Conservation (phyloP, 1,284 basidiomycete genomes). For the Ceratobasidium sp. region DNA sequence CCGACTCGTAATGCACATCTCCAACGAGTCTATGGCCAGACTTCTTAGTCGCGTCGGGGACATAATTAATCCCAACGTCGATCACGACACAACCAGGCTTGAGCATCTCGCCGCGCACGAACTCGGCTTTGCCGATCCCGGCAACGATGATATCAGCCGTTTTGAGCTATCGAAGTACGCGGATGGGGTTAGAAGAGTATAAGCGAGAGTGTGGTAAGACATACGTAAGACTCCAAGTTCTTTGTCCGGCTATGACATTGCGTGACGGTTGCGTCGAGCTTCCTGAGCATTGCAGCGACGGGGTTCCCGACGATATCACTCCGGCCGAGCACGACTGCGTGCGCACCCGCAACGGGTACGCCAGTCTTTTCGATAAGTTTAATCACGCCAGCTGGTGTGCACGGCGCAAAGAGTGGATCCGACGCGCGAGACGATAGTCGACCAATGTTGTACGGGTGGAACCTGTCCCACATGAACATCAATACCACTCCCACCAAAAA, state of each 20-base stretch:
- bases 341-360: constrained; percentile 79
- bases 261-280: constrained; percentile 95
- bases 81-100: constrained; percentile 95
- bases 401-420: constrained; percentile 92
- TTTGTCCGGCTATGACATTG: constrained; percentile 95
- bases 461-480: constrained; percentile 64
- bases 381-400: constrained; percentile 96
- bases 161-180: constrained; percentile 69
- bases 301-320: constrained; percentile 99
- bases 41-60: constrained; percentile 93
- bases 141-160: constrained; percentile 93
- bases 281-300: constrained; percentile 90
- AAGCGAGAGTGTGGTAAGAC: neutral
- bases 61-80: constrained; percentile 98
- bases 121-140: constrained; percentile 93
- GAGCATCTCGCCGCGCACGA: constrained; percentile 94
- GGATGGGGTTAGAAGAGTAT: too few relatives aligned
- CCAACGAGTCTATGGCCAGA: constrained; percentile 96
- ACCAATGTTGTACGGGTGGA: constrained; percentile 99
- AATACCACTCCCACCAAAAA: neutral
- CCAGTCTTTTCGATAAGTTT: constrained; percentile 90
- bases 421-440: constrained; percentile 93
- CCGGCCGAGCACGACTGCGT: constrained; percentile 94
- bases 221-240: constrained; percentile 82
- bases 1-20: constrained; percentile 91